A percentile compares a stretch with the other conserved stretches of the same genome.
Evolutionary conservation across 805 yeast species (phyloP).

Genomic region (Saccharomycopsis sp.): DNA sequence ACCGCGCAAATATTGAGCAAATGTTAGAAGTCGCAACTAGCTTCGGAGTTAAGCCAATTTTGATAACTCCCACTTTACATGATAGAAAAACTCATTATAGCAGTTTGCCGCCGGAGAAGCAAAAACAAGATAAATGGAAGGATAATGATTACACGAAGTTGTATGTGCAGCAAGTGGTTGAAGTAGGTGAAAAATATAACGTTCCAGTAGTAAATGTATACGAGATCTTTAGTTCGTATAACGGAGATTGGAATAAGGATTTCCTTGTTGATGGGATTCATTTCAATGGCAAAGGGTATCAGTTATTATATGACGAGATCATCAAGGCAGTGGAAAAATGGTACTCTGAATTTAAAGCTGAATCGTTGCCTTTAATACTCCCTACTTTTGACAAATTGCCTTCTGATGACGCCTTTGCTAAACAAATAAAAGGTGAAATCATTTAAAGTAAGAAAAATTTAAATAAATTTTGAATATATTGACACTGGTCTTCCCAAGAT

Average conservation of each 20-base stretch:
- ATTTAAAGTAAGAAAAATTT: too few relatives aligned
- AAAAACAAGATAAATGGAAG: slow-evolving; percentile 36
- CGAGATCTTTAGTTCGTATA: slow-evolving; percentile 32
- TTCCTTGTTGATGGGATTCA: slow-evolving; percentile 54
- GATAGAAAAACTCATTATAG: slow-evolving; percentile 38
- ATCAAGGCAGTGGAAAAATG: slow-evolving; percentile 30
- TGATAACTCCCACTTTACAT: slow-evolving; percentile 57
- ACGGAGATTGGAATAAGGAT: slow-evolving; percentile 32
- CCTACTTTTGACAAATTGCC: not conserved
- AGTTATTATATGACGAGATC: slow-evolving; percentile 39
- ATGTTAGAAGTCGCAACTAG: slow-evolving; percentile 35
- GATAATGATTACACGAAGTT: slow-evolving; percentile 35
- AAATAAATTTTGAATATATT: too few relatives aligned
- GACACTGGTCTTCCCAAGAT: too few relatives aligned
- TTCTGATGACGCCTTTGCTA: too few relatives aligned
- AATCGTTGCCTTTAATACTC: not conserved
- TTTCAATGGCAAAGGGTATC: slow-evolving; percentile 46
- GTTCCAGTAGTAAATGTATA: slow-evolving; percentile 56
- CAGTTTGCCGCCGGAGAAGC: slow-evolving; percentile 27
- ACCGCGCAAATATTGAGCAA: slow-evolving; percentile 36
- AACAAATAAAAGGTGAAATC: too few relatives aligned
- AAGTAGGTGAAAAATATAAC: slow-evolving; percentile 35
- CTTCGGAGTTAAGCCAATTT: slow-evolving; percentile 42
- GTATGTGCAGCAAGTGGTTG: slow-evolving; percentile 45
- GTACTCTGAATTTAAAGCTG: slow-evolving; percentile 38